Conservation (phyloP, 441 rosid genomes). For the Euphorbia corollata region DNA sequence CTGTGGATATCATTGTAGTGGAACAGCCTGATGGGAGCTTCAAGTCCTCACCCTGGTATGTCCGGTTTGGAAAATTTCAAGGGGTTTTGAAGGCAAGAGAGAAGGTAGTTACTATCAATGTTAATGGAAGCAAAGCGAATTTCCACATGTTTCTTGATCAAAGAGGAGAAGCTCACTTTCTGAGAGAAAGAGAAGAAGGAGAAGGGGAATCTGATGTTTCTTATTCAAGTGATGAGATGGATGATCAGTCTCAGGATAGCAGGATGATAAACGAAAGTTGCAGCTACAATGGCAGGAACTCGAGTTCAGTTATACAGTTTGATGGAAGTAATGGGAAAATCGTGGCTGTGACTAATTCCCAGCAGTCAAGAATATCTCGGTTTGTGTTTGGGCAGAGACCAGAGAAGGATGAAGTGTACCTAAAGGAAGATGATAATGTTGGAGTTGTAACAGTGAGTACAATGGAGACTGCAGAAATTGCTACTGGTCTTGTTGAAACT, state of each 20-base stretch:
- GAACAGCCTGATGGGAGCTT: constrained; percentile 89
- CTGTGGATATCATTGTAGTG: constrained; percentile 89
- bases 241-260: constrained; percentile 26
- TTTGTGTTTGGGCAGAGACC: constrained; percentile 62
- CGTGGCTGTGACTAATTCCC: constrained; percentile 40
- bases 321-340: constrained; percentile 36
- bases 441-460: constrained; percentile 37
- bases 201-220: constrained; percentile 38
- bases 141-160: constrained; percentile 82
- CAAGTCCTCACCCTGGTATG: constrained; percentile 96
- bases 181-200: constrained; percentile 56
- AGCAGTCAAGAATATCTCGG: constrained; percentile 52
- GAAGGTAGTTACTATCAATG: constrained; percentile 51
- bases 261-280: constrained; percentile 41
- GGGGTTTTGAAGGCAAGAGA: constrained; percentile 77
- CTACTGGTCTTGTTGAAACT: constrained; percentile 45
- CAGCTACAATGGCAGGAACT: constrained; percentile 32
- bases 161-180: constrained; percentile 88
- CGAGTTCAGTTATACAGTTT: constrained; percentile 22
- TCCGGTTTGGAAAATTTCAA: constrained; percentile 90
- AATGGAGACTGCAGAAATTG: constrained; percentile 73
- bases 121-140: constrained; percentile 62
- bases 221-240: constrained; percentile 60
- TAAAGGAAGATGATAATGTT: constrained; percentile 28
- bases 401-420: constrained; percentile 27